phyloP scores from a whole-genome alignment of 768 basidiomycete genomes.

The Leccinum boreale region DNA sequence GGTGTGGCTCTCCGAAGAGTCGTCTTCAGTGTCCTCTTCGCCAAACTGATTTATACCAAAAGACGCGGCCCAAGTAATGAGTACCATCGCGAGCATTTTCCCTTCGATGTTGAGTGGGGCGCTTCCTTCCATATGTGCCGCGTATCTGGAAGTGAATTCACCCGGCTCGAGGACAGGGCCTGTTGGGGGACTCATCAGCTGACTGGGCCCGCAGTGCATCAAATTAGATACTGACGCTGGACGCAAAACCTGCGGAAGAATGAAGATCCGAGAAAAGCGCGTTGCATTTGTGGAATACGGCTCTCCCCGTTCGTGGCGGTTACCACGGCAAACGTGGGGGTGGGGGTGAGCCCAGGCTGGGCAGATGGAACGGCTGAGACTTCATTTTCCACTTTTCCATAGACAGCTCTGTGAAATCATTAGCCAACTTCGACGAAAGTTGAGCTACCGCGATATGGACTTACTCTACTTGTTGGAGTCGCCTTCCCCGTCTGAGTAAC shows the following conservation, averaged over 20 bases:
- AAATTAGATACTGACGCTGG: constrained; percentile 58
- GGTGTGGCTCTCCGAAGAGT: constrained; percentile 1
- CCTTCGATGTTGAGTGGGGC: constrained; percentile 68
- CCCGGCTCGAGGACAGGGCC: constrained; percentile 82
- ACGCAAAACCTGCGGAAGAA: constrained; percentile 85
- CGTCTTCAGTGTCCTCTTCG: constrained; percentile 34
- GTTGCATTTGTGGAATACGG: constrained; percentile 67
- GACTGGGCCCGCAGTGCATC: neutral
- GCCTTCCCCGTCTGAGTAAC: constrained; percentile 71
- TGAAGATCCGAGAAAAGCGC: constrained; percentile 77
- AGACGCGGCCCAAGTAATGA: constrained; percentile 87
- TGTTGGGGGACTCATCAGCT: constrained; percentile 32
- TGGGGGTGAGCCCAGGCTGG: constrained; percentile 24
- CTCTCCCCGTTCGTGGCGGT: constrained; percentile 20
- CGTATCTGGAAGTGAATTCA: constrained; percentile 75
- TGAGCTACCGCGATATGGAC: constrained; percentile 29
- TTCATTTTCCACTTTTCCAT: constrained; percentile 60
- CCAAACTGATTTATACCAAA: constrained; percentile 84
- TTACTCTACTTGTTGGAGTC: constrained; percentile 82
- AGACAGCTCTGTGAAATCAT: constrained; percentile 56
- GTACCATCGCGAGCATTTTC: constrained; percentile 69
- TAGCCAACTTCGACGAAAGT: constrained; percentile 4
- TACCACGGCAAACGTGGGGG: constrained; percentile 6
- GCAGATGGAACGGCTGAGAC: constrained; percentile 24
- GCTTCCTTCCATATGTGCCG: constrained; percentile 60